Evolutionary conservation across 768 basidiomycete species (phyloP).

Genomic region (Lactarius hatsudake): DNA sequence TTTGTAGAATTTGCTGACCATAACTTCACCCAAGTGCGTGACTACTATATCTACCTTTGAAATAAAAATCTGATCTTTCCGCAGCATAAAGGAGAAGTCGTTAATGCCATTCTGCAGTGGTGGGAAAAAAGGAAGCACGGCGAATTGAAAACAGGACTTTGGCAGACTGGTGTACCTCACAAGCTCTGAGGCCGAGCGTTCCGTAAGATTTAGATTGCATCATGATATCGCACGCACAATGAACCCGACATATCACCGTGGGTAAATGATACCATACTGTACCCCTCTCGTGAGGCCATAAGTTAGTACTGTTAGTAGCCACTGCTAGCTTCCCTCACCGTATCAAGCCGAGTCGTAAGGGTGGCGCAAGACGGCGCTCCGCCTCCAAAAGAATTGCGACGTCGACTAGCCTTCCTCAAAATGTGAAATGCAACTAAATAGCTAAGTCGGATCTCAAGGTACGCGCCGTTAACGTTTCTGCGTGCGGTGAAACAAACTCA

Average conservation of each 20-base stretch:
- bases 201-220: neutral
- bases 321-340: neutral
- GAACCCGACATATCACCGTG: neutral
- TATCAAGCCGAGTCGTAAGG: neutral
- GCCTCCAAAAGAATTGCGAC: neutral
- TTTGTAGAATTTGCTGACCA: conserved; percentile 76
- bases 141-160: conserved; percentile 58
- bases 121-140: conserved; percentile 47
- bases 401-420: neutral
- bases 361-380: neutral
- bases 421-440: neutral
- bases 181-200: conserved; percentile 38
- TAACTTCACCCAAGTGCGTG: conserved; percentile 61
- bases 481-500: neutral
- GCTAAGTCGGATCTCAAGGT: neutral
- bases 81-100: conserved; percentile 62
- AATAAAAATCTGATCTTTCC: neutral
- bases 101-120: conserved; percentile 69
- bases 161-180: conserved; percentile 53
- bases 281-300: neutral
- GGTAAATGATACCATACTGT: neutral
- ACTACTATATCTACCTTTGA: neutral
- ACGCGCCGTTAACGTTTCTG: neutral
- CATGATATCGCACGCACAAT: neutral
- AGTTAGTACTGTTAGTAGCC: too few relatives aligned